phyloP scores from a whole-genome alignment of 2,329 filamentous ascomycete genomes.

The Penicillium olsonii region DNA sequence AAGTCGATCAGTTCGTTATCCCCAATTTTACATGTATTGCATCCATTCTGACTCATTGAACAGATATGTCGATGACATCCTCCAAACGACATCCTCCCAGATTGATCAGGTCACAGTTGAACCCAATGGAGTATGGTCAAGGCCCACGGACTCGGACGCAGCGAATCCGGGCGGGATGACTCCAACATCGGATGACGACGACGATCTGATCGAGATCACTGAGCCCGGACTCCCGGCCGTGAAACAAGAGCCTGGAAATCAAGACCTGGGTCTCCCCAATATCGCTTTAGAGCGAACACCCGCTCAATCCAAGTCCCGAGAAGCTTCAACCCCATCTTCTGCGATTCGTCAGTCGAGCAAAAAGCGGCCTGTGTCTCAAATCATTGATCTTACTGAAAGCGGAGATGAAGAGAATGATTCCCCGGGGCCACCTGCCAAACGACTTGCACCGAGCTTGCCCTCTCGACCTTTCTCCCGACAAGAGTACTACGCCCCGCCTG shows the following conservation, averaged over 20 bases:
- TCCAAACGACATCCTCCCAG: slow-evolving; percentile 68
- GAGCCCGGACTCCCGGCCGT: slow-evolving; percentile 38
- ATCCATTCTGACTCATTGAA: slow-evolving; percentile 10
- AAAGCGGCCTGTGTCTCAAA: slow-evolving; percentile 50
- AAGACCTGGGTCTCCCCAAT: slow-evolving; percentile 29
- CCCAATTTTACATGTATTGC: not conserved
- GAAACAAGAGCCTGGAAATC: slow-evolving; percentile 42
- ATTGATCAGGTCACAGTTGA: slow-evolving; percentile 88
- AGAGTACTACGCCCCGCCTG: slow-evolving; percentile 25
- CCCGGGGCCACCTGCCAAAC: slow-evolving; percentile 38
- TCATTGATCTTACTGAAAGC: slow-evolving; percentile 59
- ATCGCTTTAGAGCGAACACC: slow-evolving; percentile 35
- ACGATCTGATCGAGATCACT: slow-evolving; percentile 54
- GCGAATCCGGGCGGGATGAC: slow-evolving; percentile 40
- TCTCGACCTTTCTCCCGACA: slow-evolving; percentile 24
- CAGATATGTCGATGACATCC: slow-evolving; percentile 84
- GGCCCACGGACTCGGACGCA: slow-evolving; percentile 46
- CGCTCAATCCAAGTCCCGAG: slow-evolving; percentile 38
- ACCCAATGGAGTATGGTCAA: slow-evolving; percentile 77
- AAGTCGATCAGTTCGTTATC: slow-evolving; percentile 75
- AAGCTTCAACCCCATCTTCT: slow-evolving; percentile 43
- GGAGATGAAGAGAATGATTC: slow-evolving; percentile 54
- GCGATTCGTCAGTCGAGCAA: slow-evolving; percentile 36
- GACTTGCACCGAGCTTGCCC: slow-evolving; percentile 27
- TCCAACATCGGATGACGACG: slow-evolving; percentile 47